Evolutionary conservation across 257 asterid species (phyloP).

Genomic region (Leptodermis oblonga): DNA sequence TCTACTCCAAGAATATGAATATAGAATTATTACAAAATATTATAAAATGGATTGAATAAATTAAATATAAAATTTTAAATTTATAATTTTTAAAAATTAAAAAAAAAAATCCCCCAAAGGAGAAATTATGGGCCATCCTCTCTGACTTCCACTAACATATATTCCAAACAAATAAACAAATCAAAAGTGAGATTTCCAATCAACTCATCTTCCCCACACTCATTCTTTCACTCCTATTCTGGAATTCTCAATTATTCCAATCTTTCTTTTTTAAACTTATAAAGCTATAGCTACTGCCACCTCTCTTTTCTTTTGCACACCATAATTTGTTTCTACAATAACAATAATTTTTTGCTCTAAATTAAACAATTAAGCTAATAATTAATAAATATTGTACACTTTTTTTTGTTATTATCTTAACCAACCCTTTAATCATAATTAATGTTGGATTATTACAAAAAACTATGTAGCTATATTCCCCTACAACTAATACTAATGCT

Average conservation of each 20-base stretch:
- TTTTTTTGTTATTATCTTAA: conserved; percentile 23
- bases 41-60: too few species aligned
- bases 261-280: conserved; percentile 26
- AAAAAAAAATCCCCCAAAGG: conserved; percentile 25
- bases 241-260: conserved; percentile 56
- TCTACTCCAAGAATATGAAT: too few species aligned
- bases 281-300: conserved; percentile 47
- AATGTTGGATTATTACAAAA: conserved; percentile 54
- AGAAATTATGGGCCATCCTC: conserved; percentile 40
- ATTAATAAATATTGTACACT: background rate
- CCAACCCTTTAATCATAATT: conserved; percentile 40
- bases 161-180: conserved; percentile 65
- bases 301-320: conserved; percentile 30
- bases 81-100: background rate
- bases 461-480: conserved; percentile 20
- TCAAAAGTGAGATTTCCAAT: conserved; percentile 58
- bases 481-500: conserved; percentile 26
- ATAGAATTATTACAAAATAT: too few species aligned
- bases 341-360: conserved; percentile 18
- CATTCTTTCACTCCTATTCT: conserved; percentile 41
- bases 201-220: conserved; percentile 55
- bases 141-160: conserved; percentile 79
- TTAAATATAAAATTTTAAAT: too few species aligned
- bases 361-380: conserved; percentile 4
- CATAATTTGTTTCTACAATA: conserved; percentile 36